Base-by-base conservation (phyloP, 768 basidiomycete genomes). In the Serendipita sp. region DNA sequence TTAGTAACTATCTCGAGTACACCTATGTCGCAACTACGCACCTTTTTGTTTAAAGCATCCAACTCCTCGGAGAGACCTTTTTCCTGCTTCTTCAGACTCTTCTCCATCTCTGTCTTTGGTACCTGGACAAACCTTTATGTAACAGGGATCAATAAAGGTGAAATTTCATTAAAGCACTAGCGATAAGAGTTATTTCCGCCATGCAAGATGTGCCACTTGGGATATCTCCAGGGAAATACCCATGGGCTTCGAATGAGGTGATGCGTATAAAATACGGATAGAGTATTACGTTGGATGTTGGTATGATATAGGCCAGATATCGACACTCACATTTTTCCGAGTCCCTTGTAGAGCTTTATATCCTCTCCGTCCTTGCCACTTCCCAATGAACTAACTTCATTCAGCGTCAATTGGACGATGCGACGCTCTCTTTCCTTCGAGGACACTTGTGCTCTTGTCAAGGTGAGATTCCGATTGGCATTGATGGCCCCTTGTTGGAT, bases 401-500 rank as follows among this genome's bases (percentile, higher is more conserved):
- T 81, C 64, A 88, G 86, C 0, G 94, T 96, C 23, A 97, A 79
- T 74, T 93, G 89, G 15, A 95, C 78, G 63, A 95, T 92, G 67
- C 88, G 84, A 34, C 88, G 82, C 74, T 97, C 94, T 63, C 91
- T 83, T 65, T 96, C 91, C 74, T 94, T 96, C 35, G 81, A 77
- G 11, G 83, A 72, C 47, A 82, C 81, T 76, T 95, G 92, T 69
- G 94, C 88, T 32, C 77, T 76, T 44, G 89, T 81, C 63, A 89
- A 65, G 68, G 81, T 83, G 60, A 93, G 81, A 15, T 87, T 83
- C 60, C 86, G 80, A 71, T 92, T 89, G 3, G 93, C 91, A 71
- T 87, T 84, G 23, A 93, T 77, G 13, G 90, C 91, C 15, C 90
- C 92, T 74, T 88, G 84, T 75, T 96, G 93, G 65, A 96, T 94